Base-by-base conservation (phyloP, 352 stramenopile species). In the Labyrinthula sp. region DNA sequence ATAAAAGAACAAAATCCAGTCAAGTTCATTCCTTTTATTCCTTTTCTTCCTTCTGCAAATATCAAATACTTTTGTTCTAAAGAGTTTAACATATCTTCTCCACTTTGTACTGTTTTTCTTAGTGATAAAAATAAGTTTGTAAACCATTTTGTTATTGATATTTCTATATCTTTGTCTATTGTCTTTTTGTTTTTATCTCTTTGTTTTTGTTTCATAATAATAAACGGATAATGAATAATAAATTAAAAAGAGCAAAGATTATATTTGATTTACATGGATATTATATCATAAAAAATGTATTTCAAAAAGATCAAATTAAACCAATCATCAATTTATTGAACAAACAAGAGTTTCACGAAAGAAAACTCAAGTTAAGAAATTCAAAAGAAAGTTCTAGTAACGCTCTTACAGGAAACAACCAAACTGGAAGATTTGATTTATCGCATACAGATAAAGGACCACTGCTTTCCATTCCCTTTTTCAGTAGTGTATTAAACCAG, bases 261-360 rank as follows among this genome's bases (percentile, higher is more conserved):
- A 18, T 77, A 2, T 80, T 80, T 46, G 71, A 80, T 57, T 50
- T 80, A 15, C 76, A 80, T 50, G 71, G 71, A 12, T 80, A 66
- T 52, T 38, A 78, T 23, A 58, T 77, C 8, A 40, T 80, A 0
- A 56, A 59, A 8, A 60, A 60, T 38, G 71, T 76, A 5, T 56
- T 80, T 1, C 55, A 61, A 2, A 40, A 48, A 1, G 64, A 69
- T 7, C 61, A 80, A 62, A 47, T 80, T 1, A 38, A 47, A 9
- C 45, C 48, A 23, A 64, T 65, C 2, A 69, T 78, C 47, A 47
- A 40, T 15, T 63, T 58, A 18, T 74, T 80, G 38, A 64, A 77
- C 40, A 56, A 49, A 14, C 66, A 77, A 48, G 26, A 6, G 36
- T 62, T 67, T 36, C 31, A 70, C 12, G 43, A 72, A 25, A 54